Evolutionary conservation across 495 filamentous ascomycete genomes (phyloP).

Genomic region (Penicillium taxi): DNA sequence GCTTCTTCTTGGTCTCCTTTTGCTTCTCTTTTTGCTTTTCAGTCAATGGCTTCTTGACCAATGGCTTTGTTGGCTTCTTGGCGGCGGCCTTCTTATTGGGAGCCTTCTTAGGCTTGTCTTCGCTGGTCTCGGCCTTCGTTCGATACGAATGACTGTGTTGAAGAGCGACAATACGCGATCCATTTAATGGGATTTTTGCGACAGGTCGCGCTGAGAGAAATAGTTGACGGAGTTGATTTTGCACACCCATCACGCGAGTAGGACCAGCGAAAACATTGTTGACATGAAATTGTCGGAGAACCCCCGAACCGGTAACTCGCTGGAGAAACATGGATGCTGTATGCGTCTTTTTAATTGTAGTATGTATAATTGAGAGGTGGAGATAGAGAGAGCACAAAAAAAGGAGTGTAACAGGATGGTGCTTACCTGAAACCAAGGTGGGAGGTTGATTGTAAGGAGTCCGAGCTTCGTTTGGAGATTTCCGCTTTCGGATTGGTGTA

Average conservation of each 20-base stretch:
- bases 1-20: constrained; percentile 17
- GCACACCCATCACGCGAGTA: constrained; percentile 20
- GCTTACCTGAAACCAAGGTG: constrained; percentile 25
- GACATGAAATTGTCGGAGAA: constrained; percentile 24
- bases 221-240: constrained; percentile 24
- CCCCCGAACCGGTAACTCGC: constrained; percentile 20
- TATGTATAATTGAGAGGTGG: not conserved
- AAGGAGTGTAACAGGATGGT: constrained; percentile 9
- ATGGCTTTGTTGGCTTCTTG: constrained; percentile 14
- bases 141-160: constrained; percentile 21
- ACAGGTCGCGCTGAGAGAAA: constrained; percentile 14
- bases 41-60: constrained; percentile 15
- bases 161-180: constrained; percentile 2
- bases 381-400: not conserved
- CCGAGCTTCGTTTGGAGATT: constrained; percentile 21
- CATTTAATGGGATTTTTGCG: constrained; percentile 4
- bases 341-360: not conserved
- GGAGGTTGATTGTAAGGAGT: constrained; percentile 20
- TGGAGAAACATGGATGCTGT: constrained; percentile 25
- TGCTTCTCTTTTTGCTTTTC: constrained; percentile 17
- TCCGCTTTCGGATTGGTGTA: constrained; percentile 19
- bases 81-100: constrained; percentile 4
- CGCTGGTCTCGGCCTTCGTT: constrained; percentile 15
- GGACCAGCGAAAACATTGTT: constrained; percentile 19
- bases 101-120: constrained; percentile 14